These are phyloP conservation scores for Backusella macrospora DNA, from an alignment of 192 early-diverging fungal species.

Conservation along the genomic window DNA sequence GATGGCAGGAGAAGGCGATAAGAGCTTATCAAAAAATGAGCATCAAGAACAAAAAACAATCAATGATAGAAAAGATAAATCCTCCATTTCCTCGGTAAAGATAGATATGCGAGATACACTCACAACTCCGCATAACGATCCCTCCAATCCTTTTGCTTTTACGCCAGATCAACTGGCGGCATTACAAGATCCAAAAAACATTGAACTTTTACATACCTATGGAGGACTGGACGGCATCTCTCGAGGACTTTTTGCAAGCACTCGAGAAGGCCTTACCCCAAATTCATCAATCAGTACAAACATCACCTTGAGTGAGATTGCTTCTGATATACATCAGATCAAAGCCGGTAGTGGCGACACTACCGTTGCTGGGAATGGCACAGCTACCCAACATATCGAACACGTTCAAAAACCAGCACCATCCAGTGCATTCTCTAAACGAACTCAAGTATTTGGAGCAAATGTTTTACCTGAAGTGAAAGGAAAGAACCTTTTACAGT, in stretches of 20 bases:
- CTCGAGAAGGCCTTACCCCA: constrained; percentile 47
- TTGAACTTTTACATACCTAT: constrained; percentile 41
- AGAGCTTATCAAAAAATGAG: neutral
- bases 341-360: neutral
- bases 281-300: constrained; percentile 34
- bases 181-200: constrained; percentile 62
- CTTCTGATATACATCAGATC: neutral
- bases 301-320: constrained; percentile 39
- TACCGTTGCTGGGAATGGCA: neutral
- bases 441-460: constrained; percentile 62
- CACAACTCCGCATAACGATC: constrained; percentile 40
- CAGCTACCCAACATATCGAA: neutral
- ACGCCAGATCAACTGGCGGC: constrained; percentile 51
- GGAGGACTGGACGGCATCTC: constrained; percentile 59
- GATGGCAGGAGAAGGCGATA: neutral
- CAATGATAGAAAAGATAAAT: neutral
- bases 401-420: neutral
- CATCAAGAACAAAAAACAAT: neutral
- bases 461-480: constrained; percentile 74
- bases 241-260: constrained; percentile 50
- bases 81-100: constrained; percentile 9
- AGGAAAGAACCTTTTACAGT: constrained; percentile 67
- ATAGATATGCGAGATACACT: constrained; percentile 23
- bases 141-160: constrained; percentile 56
- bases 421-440: constrained; percentile 44